Evolutionary conservation across 2,329 filamentous ascomycete species (phyloP).

Genomic region (Teratosphaeriaceae sp.): DNA sequence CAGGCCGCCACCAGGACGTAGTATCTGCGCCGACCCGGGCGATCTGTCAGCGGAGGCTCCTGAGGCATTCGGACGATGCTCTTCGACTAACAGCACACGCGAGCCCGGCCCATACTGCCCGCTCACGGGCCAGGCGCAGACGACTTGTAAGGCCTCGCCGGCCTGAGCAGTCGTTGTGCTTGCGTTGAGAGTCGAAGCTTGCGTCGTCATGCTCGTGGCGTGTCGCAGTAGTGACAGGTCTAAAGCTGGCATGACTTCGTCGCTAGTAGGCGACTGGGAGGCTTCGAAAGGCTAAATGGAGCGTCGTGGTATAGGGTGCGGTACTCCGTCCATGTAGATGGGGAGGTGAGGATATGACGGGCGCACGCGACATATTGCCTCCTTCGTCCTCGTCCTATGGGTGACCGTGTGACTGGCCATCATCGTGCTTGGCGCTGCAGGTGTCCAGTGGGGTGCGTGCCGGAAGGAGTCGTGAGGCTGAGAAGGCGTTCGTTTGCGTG

Average conservation of each 20-base stretch:
- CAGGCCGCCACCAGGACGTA: slow-evolving; percentile 59
- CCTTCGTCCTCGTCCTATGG: background rate
- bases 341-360: background rate
- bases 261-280: background rate
- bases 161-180: background rate
- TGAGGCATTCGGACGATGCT: slow-evolving; percentile 1
- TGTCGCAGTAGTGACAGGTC: background rate
- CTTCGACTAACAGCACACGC: slow-evolving; percentile 41
- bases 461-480: background rate
- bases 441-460: no score
- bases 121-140: slow-evolving; percentile 52
- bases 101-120: slow-evolving; percentile 53
- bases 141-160: slow-evolving; percentile 33
- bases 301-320: background rate
- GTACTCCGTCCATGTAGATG: no score
- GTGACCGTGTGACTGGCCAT: no score
- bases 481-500: no score
- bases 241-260: background rate
- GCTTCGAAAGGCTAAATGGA: background rate
- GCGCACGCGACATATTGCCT: slow-evolving; percentile 1
- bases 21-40: slow-evolving; percentile 46
- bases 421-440: no score
- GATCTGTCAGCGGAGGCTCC: background rate
- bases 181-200: background rate
- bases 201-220: background rate